Evolutionary conservation across 2,329 filamentous ascomycete genomes (phyloP).

Genomic region (Talaromyces rugulosus): DNA sequence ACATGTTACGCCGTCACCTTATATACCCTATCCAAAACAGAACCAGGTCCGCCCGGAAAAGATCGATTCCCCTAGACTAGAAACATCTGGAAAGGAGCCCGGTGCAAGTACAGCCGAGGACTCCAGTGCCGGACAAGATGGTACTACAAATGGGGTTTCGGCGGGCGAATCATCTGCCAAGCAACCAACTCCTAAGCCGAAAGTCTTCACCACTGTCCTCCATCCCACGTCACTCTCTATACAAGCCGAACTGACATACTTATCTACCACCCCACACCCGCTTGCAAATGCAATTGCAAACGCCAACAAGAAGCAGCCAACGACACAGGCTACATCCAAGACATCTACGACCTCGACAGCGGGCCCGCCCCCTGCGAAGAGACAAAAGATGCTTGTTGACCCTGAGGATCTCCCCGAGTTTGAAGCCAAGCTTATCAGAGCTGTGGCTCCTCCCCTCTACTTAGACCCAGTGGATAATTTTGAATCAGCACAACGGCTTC

Average conservation of each 20-base stretch:
- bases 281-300: constrained; percentile 28
- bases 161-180: constrained; percentile 42
- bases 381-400: constrained; percentile 74
- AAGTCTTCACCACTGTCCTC: constrained; percentile 72
- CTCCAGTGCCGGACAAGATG: constrained; percentile 46
- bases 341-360: constrained; percentile 59
- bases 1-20: constrained; percentile 84
- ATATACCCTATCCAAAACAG: constrained; percentile 64
- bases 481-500: constrained; percentile 65
- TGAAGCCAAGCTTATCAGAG: constrained; percentile 70
- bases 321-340: constrained; percentile 45
- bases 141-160: background rate
- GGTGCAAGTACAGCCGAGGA: constrained; percentile 17
- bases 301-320: constrained; percentile 42
- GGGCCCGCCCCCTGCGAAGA: constrained; percentile 57
- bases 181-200: constrained; percentile 46
- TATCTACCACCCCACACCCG: constrained; percentile 66
- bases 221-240: constrained; percentile 75
- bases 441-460: constrained; percentile 69
- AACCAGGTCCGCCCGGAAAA: constrained; percentile 30
- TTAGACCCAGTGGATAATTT: constrained; percentile 69
- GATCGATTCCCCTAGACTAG: constrained; percentile 20
- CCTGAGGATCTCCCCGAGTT: constrained; percentile 67
- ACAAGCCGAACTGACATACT: constrained; percentile 70
- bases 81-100: constrained; percentile 18